These are phyloP conservation scores for Hygrophoropsis aurantiaca DNA, from an alignment of 768 basidiomycete species.

Conservation along the genomic window DNA sequence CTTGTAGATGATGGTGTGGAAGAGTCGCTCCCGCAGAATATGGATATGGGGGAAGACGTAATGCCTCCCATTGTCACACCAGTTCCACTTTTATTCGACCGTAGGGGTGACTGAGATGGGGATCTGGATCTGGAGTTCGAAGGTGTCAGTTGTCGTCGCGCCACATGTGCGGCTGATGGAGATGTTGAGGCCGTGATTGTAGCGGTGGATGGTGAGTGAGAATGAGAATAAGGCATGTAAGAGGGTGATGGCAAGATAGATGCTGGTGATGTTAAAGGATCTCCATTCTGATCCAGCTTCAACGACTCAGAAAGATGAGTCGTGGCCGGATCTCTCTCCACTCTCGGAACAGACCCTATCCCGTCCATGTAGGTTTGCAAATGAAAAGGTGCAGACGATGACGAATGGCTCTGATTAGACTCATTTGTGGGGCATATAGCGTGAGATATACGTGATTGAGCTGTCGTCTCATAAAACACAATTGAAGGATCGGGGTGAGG, in stretches of 20 bases:
- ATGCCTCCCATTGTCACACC: conserved; percentile 14
- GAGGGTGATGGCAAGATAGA: conserved; percentile 10
- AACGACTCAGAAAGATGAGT: too few species aligned
- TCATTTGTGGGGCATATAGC: conserved; percentile 26
- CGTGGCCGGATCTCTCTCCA: conserved; percentile 4
- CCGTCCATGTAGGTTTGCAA: conserved; percentile 6
- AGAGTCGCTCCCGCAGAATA: conserved; percentile 49
- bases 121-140: conserved; percentile 26
- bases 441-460: conserved; percentile 29
- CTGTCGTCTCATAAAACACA: conserved; percentile 68
- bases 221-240: conserved; percentile 34
- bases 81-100: conserved; percentile 14
- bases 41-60: conserved; percentile 7
- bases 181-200: conserved; percentile 41
- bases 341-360: too few species aligned
- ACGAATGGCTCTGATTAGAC: conserved; percentile 31
- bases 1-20: conserved; percentile 61
- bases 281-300: too few species aligned
- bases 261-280: too few species aligned
- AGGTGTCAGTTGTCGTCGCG: conserved; percentile 22
- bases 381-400: conserved; percentile 35
- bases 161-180: conserved; percentile 15
- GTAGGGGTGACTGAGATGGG: conserved; percentile 31
- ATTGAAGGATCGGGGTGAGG: conserved; percentile 47
- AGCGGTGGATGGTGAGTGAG: conserved; percentile 49